These are phyloP conservation scores for Corymbia calophylla DNA, from an alignment of 441 rosid species.

Conservation along the genomic window DNA sequence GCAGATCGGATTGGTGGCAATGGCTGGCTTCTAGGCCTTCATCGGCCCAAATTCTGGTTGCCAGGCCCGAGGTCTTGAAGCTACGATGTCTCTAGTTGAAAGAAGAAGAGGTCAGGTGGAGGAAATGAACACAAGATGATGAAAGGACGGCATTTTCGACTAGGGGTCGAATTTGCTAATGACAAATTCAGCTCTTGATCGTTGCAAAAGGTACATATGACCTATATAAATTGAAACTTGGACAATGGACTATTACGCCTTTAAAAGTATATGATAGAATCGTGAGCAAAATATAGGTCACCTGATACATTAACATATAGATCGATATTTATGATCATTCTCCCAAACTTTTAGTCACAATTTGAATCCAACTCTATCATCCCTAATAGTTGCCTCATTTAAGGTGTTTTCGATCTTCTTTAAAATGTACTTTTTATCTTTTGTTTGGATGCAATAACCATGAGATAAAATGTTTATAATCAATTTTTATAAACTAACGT, in stretches of 20 bases:
- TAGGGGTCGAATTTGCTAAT: background rate
- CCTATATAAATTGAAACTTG: background rate
- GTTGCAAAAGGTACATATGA: background rate
- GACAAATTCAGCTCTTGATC: background rate
- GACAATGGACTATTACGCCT: background rate
- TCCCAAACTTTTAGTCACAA: background rate
- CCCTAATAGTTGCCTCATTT: background rate
- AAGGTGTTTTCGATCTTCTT: background rate
- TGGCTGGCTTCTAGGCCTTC: background rate
- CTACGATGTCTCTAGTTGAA: background rate
- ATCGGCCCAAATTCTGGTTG: background rate
- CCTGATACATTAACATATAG: fast-evolving
- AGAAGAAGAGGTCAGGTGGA: background rate
- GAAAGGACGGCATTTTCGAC: background rate
- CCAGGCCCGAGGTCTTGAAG: background rate
- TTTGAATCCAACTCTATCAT: background rate
- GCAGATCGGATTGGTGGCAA: background rate
- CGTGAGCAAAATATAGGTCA: fast-evolving
- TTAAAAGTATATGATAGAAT: too few species aligned
- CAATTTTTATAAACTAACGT: background rate
- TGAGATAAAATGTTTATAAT: background rate
- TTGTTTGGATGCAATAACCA: background rate
- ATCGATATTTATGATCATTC: background rate
- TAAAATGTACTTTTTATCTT: background rate
- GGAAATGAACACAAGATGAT: background rate